Evolutionary conservation across 2,329 filamentous ascomycete genomes (phyloP).

Genomic region (Nemania sp.): DNA sequence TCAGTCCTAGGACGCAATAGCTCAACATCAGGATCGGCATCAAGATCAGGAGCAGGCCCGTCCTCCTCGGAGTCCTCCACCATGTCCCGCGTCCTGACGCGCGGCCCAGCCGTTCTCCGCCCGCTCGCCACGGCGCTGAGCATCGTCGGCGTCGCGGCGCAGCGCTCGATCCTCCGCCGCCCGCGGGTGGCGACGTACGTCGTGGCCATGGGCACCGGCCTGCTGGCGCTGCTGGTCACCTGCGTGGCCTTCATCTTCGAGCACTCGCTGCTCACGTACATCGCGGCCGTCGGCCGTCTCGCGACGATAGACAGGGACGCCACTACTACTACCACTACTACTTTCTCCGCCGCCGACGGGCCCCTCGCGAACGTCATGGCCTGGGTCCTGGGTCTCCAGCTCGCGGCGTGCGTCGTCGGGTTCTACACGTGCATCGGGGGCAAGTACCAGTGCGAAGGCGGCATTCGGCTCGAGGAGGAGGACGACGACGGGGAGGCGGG

Average conservation of each 20-base stretch:
- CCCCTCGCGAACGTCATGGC: slow-evolving; percentile 2
- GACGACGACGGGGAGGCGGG: slow-evolving; percentile 35
- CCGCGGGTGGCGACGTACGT: slow-evolving; percentile 4
- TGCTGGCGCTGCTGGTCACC: slow-evolving; percentile 14
- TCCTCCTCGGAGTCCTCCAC: not conserved
- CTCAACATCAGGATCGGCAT: too few relatives aligned
- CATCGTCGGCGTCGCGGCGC: slow-evolving; percentile 10
- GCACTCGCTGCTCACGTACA: slow-evolving; percentile 1
- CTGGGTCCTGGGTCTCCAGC: slow-evolving; percentile 5
- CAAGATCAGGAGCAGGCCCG: too few relatives aligned
- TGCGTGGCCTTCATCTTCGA: slow-evolving; percentile 17
- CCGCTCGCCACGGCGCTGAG: slow-evolving; percentile 12
- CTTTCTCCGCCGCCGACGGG: slow-evolving; percentile 8
- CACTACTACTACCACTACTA: too few relatives aligned
- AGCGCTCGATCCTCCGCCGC: slow-evolving; percentile 9
- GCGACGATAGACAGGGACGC: not conserved
- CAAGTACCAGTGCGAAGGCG: slow-evolving; percentile 23
- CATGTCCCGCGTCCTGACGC: slow-evolving; percentile 10
- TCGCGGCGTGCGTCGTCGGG: slow-evolving; percentile 12
- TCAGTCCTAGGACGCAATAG: not conserved
- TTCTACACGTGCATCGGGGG: slow-evolving; percentile 28
- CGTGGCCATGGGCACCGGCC: slow-evolving; percentile 4
- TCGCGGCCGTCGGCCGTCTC: not conserved
- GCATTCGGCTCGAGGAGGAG: not conserved
- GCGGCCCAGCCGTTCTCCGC: slow-evolving; percentile 5